A percentile compares a stretch with the other conserved stretches of the same genome.
Evolutionary conservation across 192 early-diverging fungal species (phyloP).

Genomic region (Dissophora globulifera): DNA sequence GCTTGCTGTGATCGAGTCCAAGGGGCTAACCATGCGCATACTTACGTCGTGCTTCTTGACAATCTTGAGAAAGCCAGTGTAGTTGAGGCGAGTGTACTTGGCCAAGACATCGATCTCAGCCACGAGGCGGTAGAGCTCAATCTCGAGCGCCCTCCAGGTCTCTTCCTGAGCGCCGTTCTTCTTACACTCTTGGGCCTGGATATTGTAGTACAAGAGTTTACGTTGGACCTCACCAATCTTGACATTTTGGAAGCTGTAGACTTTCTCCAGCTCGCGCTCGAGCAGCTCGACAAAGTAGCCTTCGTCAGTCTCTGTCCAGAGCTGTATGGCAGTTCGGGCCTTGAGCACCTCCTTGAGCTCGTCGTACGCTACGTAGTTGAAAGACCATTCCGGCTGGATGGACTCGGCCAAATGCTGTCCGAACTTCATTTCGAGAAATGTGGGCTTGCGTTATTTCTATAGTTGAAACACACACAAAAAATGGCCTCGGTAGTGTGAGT

Average conservation of each 20-base stretch:
- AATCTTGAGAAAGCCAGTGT: slow-evolving; percentile 91
- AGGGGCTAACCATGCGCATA: too few species aligned
- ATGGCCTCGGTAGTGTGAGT: too few species aligned
- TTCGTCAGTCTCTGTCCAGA: slow-evolving; percentile 89
- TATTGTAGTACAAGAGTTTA: slow-evolving; percentile 33
- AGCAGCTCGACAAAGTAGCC: slow-evolving; percentile 89
- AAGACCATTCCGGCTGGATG: slow-evolving; percentile 84
- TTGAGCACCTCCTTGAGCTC: slow-evolving; percentile 89
- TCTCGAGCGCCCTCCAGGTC: slow-evolving; percentile 72
- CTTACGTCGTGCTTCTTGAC: slow-evolving; percentile 96
- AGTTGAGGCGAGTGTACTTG: slow-evolving; percentile 82
- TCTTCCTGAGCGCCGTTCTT: slow-evolving; percentile 79
- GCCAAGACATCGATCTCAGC: slow-evolving; percentile 82
- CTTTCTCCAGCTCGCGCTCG: slow-evolving; percentile 92
- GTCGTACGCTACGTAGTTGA: slow-evolving; percentile 85
- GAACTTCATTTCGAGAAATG: slow-evolving; percentile 84
- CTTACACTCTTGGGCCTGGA: slow-evolving; percentile 77
- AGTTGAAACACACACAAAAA: background rate
- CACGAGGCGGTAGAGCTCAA: slow-evolving; percentile 78
- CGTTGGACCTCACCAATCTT: slow-evolving; percentile 35
- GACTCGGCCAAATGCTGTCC: slow-evolving; percentile 78
- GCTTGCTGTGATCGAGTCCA: too few species aligned
- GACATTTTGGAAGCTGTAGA: slow-evolving; percentile 47
- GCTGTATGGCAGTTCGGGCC: slow-evolving; percentile 63
- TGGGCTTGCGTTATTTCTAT: slow-evolving; percentile 2